These are phyloP conservation scores for Cystofilobasidium macerans DNA, from an alignment of 768 basidiomycete species.

Conservation along the genomic window DNA sequence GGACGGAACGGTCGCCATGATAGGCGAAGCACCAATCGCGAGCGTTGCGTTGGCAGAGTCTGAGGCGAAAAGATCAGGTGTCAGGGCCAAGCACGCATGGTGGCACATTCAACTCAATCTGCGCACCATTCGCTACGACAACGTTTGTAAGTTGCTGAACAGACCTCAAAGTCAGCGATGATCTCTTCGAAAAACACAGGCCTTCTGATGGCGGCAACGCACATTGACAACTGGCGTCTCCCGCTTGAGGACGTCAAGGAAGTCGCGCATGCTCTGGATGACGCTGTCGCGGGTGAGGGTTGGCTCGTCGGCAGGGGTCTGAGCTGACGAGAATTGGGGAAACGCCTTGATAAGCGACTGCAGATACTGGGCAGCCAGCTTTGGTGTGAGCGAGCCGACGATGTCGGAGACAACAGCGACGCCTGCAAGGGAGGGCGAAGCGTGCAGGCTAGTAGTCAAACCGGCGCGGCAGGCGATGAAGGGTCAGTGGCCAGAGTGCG, in stretches of 20 bases:
- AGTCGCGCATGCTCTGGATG: constrained; percentile 33
- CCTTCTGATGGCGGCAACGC: too few relatives aligned
- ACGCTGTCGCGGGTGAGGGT: background rate
- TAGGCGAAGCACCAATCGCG: constrained; percentile 76
- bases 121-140: constrained; percentile 55
- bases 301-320: background rate
- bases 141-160: constrained; percentile 66
- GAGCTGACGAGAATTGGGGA: background rate
- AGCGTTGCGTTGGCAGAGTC: constrained; percentile 85
- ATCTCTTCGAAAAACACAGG: too few relatives aligned
- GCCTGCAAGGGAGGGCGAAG: constrained; percentile 57
- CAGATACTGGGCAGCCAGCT: constrained; percentile 2
- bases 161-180: background rate
- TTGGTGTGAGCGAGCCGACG: constrained; percentile 53
- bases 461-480: constrained; percentile 20
- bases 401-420: constrained; percentile 85
- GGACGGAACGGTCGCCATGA: constrained; percentile 75
- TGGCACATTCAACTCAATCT: too few relatives aligned
- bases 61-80: background rate
- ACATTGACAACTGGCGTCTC: constrained; percentile 60
- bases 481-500: constrained; percentile 39
- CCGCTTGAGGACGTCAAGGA: constrained; percentile 49
- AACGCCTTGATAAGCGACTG: constrained; percentile 16
- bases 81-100: too few relatives aligned
- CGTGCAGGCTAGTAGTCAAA: constrained; percentile 22